A percentile compares a stretch with the other conserved stretches of the same genome.
Conservation (phyloP, 345 rosid species). For the Microcos paniculata region DNA sequence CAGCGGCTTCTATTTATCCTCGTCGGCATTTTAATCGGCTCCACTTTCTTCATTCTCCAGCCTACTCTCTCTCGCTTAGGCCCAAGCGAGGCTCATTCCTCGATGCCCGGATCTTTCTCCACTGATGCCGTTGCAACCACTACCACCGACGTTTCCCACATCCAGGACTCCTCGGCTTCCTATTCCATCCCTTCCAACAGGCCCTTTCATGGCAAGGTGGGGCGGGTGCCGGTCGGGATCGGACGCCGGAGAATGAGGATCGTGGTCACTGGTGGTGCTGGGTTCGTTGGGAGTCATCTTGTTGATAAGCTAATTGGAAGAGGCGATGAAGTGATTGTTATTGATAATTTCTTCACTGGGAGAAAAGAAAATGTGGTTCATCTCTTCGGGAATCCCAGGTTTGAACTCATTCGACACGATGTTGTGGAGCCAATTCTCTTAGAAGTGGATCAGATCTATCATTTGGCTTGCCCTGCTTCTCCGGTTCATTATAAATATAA, state of each 20-base stretch:
- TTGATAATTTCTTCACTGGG: conserved; percentile 96
- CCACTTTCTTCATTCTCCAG: conserved; percentile 90
- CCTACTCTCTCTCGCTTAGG: conserved; percentile 77
- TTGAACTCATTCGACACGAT: conserved; percentile 94
- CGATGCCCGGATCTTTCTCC: conserved; percentile 33
- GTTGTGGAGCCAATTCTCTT: conserved; percentile 93
- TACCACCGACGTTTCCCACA: conserved; percentile 14
- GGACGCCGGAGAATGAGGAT: conserved; percentile 67
- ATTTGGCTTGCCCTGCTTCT: conserved; percentile 98
- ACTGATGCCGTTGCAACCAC: conserved; percentile 10
- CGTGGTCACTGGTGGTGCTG: conserved; percentile 96
- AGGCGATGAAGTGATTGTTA: conserved; percentile 94
- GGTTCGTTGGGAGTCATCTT: conserved; percentile 96
- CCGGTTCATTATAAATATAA: conserved; percentile 97
- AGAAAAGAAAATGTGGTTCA: conserved; percentile 92
- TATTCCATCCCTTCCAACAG: background rate
- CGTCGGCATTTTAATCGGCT: conserved; percentile 88
- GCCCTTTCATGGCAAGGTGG: conserved; percentile 18
- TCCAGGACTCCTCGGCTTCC: conserved; percentile 15
- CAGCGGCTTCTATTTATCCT: conserved; percentile 91
- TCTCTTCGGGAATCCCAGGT: conserved; percentile 75
- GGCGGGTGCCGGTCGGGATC: conserved; percentile 78
- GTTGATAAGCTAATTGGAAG: conserved; percentile 86
- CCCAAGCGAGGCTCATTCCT: conserved; percentile 46
- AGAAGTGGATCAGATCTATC: conserved; percentile 99